Evolutionary conservation across 2,329 filamentous ascomycete genomes (phyloP), one percentile per base, ranked within the genome.

Genomic region (Aspergillus awamori): DNA sequence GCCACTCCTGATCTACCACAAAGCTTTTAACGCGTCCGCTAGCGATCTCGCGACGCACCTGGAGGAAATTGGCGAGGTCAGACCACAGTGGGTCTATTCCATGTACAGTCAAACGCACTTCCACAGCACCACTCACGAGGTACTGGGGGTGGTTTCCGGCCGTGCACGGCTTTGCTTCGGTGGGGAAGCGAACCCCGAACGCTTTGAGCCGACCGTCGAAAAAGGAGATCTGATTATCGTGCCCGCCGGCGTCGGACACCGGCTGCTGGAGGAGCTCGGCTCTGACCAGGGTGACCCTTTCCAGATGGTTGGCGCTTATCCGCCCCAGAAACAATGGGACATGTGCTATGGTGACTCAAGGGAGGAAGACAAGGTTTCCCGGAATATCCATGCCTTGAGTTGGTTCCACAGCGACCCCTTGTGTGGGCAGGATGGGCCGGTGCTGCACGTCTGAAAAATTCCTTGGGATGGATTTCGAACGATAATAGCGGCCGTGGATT

Each of bases 41-140:
- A 78, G 81, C 2, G 70, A 78, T 1, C 83, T 90, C 52, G 84
- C 89, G 69, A 70, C 79, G 0, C 87, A 87, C 64, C 80, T 91
- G 5, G 70, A 71, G 6, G 69, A 72, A 3, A 72, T 85, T 15
- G 83, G 81, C 7, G 84, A 86, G 36, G 87, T 89, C 3, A 70
- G 69, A 1, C 87, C 89, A 0, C 85, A 88, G 69, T 90, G 88
- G 88, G 81, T 85, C 26, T 90, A 87, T 74, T 86, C 86, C 15
- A 91, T 91, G 87, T 91, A 88, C 73, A 74, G 72, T 38, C 83
- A 82, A 5, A 86, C 83, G 0, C 88, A 91, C 74, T 91, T 88
- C 72, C 88, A 91, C 76, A 86, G 81, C 67, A 90, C 83, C 0
- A 83, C 85, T 0, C 88, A 91, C 70, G 87, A 91, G 75, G 83